A percentile compares a stretch with the other conserved stretches of the same genome.
phyloP scores from a whole-genome alignment of 2,329 filamentous ascomycete species.

The Nigrograna mackinnonii region DNA sequence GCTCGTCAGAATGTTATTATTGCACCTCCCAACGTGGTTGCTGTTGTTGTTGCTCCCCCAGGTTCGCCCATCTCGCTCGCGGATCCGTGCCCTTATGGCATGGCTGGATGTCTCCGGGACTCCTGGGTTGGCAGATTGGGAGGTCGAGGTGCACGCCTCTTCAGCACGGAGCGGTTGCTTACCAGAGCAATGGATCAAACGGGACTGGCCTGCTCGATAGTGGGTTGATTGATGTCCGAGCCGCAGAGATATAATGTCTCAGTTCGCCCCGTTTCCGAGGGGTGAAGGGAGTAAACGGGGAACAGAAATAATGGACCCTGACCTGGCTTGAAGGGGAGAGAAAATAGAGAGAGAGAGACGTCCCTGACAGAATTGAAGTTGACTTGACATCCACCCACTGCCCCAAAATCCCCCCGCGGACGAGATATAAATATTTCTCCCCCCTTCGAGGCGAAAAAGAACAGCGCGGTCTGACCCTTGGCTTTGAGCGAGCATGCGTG shows the following conservation, averaged over 20 bases:
- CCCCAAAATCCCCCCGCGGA: slow-evolving; percentile 28
- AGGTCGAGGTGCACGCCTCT: too few species aligned
- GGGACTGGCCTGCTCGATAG: slow-evolving; percentile 12
- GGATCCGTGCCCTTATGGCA: background rate
- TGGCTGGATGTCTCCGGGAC: background rate
- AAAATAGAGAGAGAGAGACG: background rate
- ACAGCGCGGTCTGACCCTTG: slow-evolving; percentile 23
- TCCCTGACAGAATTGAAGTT: slow-evolving; percentile 6
- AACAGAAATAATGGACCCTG: background rate
- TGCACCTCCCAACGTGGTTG: too few species aligned
- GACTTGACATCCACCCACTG: slow-evolving; percentile 5
- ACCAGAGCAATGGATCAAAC: slow-evolving; percentile 12
- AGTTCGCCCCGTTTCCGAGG: too few species aligned
- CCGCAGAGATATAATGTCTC: too few species aligned
- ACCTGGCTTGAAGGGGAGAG: background rate
- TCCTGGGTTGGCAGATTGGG: too few species aligned
- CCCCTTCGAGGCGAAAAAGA: too few species aligned
- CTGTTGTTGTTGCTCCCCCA: too few species aligned
- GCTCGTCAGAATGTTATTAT: slow-evolving; percentile 24
- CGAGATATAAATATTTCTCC: too few species aligned
- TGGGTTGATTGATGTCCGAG: too few species aligned
- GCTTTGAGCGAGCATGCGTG: slow-evolving; percentile 22
- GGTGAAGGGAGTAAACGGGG: too few species aligned
- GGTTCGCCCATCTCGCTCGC: slow-evolving; percentile 18
- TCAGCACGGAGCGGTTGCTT: slow-evolving; percentile 22